These are phyloP conservation scores for Solanum bukasovii DNA, from an alignment of 257 asterid species.

Conservation along the genomic window DNA sequence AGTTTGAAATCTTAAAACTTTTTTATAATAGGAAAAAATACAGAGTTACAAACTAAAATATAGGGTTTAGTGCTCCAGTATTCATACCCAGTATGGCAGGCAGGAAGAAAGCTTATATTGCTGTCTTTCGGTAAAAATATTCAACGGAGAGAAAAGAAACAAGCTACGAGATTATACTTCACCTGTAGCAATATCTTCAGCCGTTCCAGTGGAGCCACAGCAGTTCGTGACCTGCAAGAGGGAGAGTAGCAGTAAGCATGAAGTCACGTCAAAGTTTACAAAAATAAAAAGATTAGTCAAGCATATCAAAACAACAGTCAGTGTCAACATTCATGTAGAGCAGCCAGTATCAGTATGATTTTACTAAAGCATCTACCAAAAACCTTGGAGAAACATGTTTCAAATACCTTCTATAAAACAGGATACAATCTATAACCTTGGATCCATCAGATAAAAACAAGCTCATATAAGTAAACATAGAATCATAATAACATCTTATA, in stretches of 20 bases:
- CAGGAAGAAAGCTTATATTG: neutral
- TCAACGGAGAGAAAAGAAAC: neutral
- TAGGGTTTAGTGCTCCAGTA: neutral
- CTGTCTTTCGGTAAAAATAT: neutral
- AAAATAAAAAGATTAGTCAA: neutral
- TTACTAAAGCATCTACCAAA: neutral
- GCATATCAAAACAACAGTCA: neutral
- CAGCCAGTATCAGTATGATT: neutral
- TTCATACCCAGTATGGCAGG: neutral
- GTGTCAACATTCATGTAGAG: neutral
- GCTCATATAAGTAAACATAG: neutral
- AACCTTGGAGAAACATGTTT: neutral
- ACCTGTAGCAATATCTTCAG: slow-evolving; percentile 95
- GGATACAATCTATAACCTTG: neutral
- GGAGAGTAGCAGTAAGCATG: neutral
- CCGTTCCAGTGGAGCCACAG: slow-evolving; percentile 97
- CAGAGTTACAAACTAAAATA: neutral
- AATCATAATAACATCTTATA: neutral
- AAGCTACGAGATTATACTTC: neutral
- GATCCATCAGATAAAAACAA: neutral
- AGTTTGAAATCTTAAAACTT: neutral
- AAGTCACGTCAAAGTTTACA: neutral
- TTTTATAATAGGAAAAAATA: neutral
- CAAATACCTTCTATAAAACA: neutral
- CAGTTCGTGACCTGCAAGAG: slow-evolving; percentile 82